phyloP scores from a whole-genome alignment of 495 filamentous ascomycete species.

The Daldinia decipiens region DNA sequence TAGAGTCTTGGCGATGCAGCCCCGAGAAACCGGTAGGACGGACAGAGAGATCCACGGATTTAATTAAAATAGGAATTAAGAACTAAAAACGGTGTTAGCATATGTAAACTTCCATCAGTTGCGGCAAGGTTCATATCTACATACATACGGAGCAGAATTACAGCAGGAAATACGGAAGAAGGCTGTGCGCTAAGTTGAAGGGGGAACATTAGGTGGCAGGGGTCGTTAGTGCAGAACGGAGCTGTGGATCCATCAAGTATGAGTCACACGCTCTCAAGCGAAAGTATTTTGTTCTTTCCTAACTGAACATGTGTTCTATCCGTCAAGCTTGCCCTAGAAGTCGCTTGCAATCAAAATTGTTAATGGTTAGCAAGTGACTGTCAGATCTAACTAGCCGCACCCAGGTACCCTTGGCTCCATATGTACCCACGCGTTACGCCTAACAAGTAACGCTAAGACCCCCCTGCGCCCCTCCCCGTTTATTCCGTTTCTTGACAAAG shows the following conservation, averaged over 20 bases:
- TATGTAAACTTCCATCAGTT: conserved; percentile 5
- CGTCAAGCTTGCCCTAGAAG: conserved; percentile 25
- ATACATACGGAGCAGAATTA: no score
- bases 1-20: conserved; percentile 30
- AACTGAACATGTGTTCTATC: conserved; percentile 28
- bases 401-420: conserved; percentile 30
- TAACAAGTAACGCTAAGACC: conserved; percentile 5
- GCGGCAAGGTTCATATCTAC: not conserved
- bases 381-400: conserved; percentile 29
- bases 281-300: conserved; percentile 32
- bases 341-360: conserved; percentile 40
- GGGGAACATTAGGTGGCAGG: conserved; percentile 26
- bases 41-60: conserved; percentile 18
- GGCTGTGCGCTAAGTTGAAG: conserved; percentile 33
- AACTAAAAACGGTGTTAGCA: conserved; percentile 18
- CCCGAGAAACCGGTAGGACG: conserved; percentile 20
- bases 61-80: conserved; percentile 10
- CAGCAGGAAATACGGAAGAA: conserved; percentile 32
- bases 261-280: conserved; percentile 46
- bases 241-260: conserved; percentile 35
- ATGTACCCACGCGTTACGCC: conserved; percentile 35
- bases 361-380: conserved; percentile 45
- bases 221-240: conserved; percentile 33
- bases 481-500: not conserved
- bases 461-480: conserved; percentile 7